phyloP scores from a whole-genome alignment of 2,329 filamentous ascomycete genomes.

The Sporothrix phasma region DNA sequence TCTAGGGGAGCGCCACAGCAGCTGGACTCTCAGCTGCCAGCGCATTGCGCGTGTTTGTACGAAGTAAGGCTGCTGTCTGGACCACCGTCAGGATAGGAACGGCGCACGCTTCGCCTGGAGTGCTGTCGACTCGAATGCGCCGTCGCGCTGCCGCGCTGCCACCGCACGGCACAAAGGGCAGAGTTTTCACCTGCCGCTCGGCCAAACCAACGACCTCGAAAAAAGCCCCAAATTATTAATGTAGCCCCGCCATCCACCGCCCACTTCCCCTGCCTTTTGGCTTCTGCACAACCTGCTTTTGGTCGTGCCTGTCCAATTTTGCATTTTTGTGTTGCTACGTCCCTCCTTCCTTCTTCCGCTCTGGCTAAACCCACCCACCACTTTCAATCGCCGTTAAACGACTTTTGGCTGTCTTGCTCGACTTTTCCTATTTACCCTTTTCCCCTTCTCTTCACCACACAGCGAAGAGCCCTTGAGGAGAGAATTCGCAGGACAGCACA shows the following conservation, averaged over 20 bases:
- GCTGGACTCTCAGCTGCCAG: background rate
- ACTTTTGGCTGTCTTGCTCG: background rate
- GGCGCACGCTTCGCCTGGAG: no score
- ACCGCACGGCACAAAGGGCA: background rate
- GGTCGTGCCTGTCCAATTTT: constrained; percentile 12
- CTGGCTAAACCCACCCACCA: background rate
- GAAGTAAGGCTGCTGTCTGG: no score
- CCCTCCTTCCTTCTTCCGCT: constrained; percentile 1
- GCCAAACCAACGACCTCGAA: background rate
- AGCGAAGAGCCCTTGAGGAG: background rate
- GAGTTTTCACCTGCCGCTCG: constrained; percentile 2
- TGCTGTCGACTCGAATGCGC: no score
- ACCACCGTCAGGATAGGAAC: no score
- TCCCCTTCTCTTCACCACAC: background rate
- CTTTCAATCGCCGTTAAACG: background rate
- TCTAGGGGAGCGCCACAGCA: no score
- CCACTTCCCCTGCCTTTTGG: background rate
- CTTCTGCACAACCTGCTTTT: constrained; percentile 2
- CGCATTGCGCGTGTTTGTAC: background rate
- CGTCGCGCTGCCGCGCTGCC: no score
- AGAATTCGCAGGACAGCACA: background rate
- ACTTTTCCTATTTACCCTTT: background rate
- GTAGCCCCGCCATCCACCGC: constrained; percentile 15
- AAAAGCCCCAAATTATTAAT: background rate
- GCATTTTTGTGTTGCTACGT: background rate